Evolutionary conservation across 495 filamentous ascomycete species (phyloP).

Genomic region (Xylaria venustula): DNA sequence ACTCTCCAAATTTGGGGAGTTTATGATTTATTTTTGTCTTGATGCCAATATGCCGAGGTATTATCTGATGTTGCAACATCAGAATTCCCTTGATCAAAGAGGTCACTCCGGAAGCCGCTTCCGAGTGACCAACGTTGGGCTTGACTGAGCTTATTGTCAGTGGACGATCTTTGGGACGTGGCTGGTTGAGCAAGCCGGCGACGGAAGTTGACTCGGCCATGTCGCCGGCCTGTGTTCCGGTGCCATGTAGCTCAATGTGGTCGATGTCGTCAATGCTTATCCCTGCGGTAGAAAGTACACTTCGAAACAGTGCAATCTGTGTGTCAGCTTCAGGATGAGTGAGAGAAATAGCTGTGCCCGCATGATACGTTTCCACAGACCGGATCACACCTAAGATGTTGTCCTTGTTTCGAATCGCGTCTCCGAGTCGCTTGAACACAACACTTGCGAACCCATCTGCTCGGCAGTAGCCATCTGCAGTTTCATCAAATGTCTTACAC

Average conservation of each 20-base stretch:
- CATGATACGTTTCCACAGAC: conserved; percentile 40
- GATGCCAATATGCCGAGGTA: conserved; percentile 72
- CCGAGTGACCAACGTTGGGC: conserved; percentile 67
- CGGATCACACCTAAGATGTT: conserved; percentile 41
- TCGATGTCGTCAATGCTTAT: conserved; percentile 57
- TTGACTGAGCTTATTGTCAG: conserved; percentile 73
- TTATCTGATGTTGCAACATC: conserved; percentile 69
- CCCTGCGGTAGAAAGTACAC: conserved; percentile 55
- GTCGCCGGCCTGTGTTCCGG: conserved; percentile 70
- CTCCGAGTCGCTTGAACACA: conserved; percentile 45
- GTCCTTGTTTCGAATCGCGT: conserved; percentile 49
- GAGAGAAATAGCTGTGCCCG: conserved; percentile 50
- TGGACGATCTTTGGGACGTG: conserved; percentile 56
- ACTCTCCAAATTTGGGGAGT: conserved; percentile 59
- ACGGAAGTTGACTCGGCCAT: conserved; percentile 63
- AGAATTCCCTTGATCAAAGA: conserved; percentile 69
- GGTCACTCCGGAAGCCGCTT: conserved; percentile 62
- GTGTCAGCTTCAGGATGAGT: conserved; percentile 62
- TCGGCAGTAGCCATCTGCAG: conserved; percentile 57
- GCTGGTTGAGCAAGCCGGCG: conserved; percentile 62
- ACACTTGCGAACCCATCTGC: conserved; percentile 52
- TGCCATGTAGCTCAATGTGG: conserved; percentile 74
- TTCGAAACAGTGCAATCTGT: conserved; percentile 58
- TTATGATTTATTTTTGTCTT: conserved; percentile 64
- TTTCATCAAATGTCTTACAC: conserved; percentile 17